Base-by-base conservation (phyloP, 208 protist genomes). In the Leptomonas pyrrhocoris region DNA sequence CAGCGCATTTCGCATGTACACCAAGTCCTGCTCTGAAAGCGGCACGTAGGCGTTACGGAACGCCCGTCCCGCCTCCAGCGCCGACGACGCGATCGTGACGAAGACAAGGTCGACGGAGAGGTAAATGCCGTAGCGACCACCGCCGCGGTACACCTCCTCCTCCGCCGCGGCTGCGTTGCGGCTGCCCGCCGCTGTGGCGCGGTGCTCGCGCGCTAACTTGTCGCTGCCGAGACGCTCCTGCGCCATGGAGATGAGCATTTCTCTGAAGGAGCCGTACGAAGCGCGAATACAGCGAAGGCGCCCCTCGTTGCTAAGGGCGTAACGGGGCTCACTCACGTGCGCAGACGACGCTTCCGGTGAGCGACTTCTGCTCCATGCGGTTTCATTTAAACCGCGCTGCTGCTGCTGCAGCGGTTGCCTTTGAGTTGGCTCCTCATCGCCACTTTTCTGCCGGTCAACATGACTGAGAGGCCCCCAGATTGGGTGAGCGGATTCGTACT, bases 51-150 rank as follows among this genome's bases (percentile, higher is more conserved):
- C 38, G 19, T 8, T 23, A 4, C 34, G 18, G 42, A 86, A 83
- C 4, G 58, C 64, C 42, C 59, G 40, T 2, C 70, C 78, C 0
- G 78, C 78, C 50, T 81, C 78, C 27, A 49, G 51, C 28, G 38
- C 68, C n/a, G 67, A 73, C n/a, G 60, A 49, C 9, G 82, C 82
- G 7, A 77, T 60, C 4, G 78, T 79, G 30, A 60, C 63, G 28
- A 75, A 67, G 16, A 65, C 11, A 5, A 40, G 15, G 55, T 79
- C 67, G 18, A 58, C 66, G 19, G 82, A 84, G 19, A 87, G 31
- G 42, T 84, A 87, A 0, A 80, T 60, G 13, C 77, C 77, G 73
- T 74, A 80, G 13, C 74, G 74, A 11, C 55, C 56, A 34, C 56
- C 58, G 18, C 58, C 58, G 16, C 58, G 38, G 43, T 64, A 53